These are phyloP conservation scores for Cyclostephanos invisitatus DNA, from an alignment of 108 stramenopile genomes.

Conservation along the genomic window DNA sequence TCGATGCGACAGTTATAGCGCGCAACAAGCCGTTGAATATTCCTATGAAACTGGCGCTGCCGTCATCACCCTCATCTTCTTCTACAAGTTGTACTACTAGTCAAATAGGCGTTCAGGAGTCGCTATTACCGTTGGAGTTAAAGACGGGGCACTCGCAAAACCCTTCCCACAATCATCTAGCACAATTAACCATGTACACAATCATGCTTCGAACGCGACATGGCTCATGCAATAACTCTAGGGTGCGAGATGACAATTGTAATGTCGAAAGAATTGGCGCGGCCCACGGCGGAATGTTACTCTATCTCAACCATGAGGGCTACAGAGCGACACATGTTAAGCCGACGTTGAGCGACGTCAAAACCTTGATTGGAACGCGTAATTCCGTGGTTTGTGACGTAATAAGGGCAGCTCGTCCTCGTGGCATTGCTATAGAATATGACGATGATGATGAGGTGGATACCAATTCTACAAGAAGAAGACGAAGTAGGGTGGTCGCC, in stretches of 20 bases:
- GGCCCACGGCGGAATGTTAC: slow-evolving; percentile 64
- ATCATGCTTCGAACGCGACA: slow-evolving; percentile 74
- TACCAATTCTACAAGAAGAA: too few relatives aligned
- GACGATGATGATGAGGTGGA: slow-evolving; percentile 26
- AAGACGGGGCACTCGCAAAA: slow-evolving; percentile 87
- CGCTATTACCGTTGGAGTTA: slow-evolving; percentile 74
- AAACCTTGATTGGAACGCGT: slow-evolving; percentile 75
- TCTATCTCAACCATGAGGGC: slow-evolving; percentile 77
- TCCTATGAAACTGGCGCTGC: neutral
- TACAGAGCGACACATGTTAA: slow-evolving; percentile 59
- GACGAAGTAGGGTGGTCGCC: slow-evolving; percentile 24
- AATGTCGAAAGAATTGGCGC: slow-evolving; percentile 32
- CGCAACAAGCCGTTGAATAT: slow-evolving; percentile 32
- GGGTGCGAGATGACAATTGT: neutral
- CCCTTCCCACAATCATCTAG: slow-evolving; percentile 69
- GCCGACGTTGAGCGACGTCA: slow-evolving; percentile 65
- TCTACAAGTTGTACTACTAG: neutral
- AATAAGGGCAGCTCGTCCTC: slow-evolving; percentile 56
- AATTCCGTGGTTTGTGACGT: slow-evolving; percentile 71
- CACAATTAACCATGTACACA: slow-evolving; percentile 84
- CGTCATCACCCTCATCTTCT: neutral
- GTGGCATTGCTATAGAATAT: slow-evolving; percentile 65
- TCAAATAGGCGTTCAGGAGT: slow-evolving; percentile 18
- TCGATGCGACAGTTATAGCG: slow-evolving; percentile 79
- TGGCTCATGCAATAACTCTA: slow-evolving; percentile 43